A percentile compares a stretch with the other conserved stretches of the same genome.
Conservation (phyloP, 495 filamentous ascomycete genomes). For the Glutinoglossum americanum region DNA sequence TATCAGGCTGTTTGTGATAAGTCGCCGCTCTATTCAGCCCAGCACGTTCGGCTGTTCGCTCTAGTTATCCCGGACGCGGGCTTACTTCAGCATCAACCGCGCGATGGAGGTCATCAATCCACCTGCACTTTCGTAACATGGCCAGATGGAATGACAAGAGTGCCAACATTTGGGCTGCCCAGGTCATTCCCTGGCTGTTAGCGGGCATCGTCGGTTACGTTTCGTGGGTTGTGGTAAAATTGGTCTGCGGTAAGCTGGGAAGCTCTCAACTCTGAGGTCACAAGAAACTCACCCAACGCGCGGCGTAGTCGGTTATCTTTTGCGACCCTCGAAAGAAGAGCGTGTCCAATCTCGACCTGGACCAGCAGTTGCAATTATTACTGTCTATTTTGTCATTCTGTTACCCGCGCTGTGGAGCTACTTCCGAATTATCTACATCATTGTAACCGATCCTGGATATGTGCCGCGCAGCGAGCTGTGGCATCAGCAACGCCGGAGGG, state of each 20-base stretch:
- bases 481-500: slow-evolving; percentile 8
- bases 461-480: slow-evolving; percentile 34
- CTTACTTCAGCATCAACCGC: too few relatives aligned
- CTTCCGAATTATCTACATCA: slow-evolving; percentile 39
- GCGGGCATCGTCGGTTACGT: slow-evolving; percentile 36
- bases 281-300: slow-evolving; percentile 2
- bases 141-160: slow-evolving; percentile 18
- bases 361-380: slow-evolving; percentile 43
- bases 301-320: slow-evolving; percentile 37
- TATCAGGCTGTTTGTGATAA: too few relatives aligned
- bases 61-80: too few relatives aligned
- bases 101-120: too few relatives aligned
- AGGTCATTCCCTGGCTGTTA: slow-evolving; percentile 36
- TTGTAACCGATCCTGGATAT: slow-evolving; percentile 46
- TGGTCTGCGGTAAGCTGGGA: slow-evolving; percentile 27
- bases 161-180: slow-evolving; percentile 29
- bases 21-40: too few relatives aligned
- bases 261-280: background rate
- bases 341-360: slow-evolving; percentile 22
- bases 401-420: slow-evolving; percentile 44
- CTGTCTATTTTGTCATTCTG: slow-evolving; percentile 48
- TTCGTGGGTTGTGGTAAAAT: slow-evolving; percentile 36
- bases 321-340: slow-evolving; percentile 26
- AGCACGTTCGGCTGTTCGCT: too few relatives aligned
- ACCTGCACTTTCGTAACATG: background rate